Evolutionary conservation across 345 rosid species (phyloP).

Genomic region (Salix dunnii): DNA sequence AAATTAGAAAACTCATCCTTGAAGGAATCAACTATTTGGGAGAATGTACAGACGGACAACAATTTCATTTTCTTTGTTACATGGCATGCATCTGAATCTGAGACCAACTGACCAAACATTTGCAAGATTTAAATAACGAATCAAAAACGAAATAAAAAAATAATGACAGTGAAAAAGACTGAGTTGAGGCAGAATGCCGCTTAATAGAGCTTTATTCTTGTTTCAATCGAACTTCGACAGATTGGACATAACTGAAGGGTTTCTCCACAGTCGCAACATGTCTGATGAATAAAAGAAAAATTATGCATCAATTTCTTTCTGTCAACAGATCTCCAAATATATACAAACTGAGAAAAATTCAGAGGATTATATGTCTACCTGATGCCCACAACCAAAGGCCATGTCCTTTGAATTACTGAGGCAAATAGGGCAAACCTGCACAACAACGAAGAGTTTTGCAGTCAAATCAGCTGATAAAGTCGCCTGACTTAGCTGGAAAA

Average conservation of each 20-base stretch:
- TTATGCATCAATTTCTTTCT: constrained; percentile 1
- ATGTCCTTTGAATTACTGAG: constrained; percentile 62
- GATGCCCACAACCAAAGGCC: constrained; percentile 99
- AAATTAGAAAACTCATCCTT: no score
- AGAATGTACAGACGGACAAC: not conserved
- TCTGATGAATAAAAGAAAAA: constrained; percentile 39
- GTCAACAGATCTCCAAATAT: not conserved
- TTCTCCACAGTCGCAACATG: constrained; percentile 82
- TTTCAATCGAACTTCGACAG: constrained; percentile 68
- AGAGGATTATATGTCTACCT: constrained; percentile 40
- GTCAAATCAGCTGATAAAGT: not conserved
- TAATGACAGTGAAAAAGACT: not conserved
- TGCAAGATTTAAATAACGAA: constrained; percentile 15
- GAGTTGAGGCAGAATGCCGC: not conserved
- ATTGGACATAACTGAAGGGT: constrained; percentile 74
- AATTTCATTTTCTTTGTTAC: constrained; percentile 12
- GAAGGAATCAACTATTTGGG: no score
- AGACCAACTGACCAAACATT: constrained; percentile 13
- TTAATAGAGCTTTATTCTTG: constrained; percentile 81
- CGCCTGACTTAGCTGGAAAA: not conserved
- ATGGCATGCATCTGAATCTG: constrained; percentile 20
- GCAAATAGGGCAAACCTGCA: constrained; percentile 87
- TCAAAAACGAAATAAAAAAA: constrained; percentile 13
- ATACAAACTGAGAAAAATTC: not conserved
- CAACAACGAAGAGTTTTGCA: constrained; percentile 4